Conservation (phyloP, 805 yeast genomes). For the Yarrowia sp. region DNA sequence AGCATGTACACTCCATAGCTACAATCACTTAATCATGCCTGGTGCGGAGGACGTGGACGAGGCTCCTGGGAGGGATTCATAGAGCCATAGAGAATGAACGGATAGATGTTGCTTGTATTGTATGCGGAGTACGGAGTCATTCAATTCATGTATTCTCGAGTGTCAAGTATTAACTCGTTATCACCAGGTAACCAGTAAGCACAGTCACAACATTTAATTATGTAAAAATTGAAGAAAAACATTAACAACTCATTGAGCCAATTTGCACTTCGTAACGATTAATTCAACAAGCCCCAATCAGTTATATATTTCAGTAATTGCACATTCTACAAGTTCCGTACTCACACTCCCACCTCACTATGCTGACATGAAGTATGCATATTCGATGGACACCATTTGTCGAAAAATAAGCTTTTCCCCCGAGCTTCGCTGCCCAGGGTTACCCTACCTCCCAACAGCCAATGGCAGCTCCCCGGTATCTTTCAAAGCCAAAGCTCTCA, state of each 20-base stretch:
- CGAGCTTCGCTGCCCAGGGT: not conserved
- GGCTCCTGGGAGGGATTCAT: not conserved
- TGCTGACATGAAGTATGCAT: not conserved
- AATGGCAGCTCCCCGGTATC: slow-evolving; percentile 8
- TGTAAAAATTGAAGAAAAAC: too few species aligned
- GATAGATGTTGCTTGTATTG: not conserved
- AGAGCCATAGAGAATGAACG: slow-evolving; percentile 10
- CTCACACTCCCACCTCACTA: not conserved
- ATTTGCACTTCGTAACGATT: too few species aligned
- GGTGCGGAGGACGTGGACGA: not conserved
- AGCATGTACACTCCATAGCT: slow-evolving; percentile 8
- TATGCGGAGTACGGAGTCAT: too few species aligned
- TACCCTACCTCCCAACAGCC: slow-evolving; percentile 23
- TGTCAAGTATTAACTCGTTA: too few species aligned
- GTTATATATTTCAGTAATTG: too few species aligned
- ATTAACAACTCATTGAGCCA: too few species aligned
- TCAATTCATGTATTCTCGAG: too few species aligned
- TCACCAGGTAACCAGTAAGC: too few species aligned
- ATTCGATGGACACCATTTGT: not conserved
- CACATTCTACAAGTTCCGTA: accelerated
- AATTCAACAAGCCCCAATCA: too few species aligned
- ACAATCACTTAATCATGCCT: slow-evolving; percentile 22
- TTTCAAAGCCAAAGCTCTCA: slow-evolving; percentile 16
- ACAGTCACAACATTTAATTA: too few species aligned
- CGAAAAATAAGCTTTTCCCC: not conserved